Evolutionary conservation across 2,329 filamentous ascomycete species (phyloP).

Genomic region (Monosporascus sp.): DNA sequence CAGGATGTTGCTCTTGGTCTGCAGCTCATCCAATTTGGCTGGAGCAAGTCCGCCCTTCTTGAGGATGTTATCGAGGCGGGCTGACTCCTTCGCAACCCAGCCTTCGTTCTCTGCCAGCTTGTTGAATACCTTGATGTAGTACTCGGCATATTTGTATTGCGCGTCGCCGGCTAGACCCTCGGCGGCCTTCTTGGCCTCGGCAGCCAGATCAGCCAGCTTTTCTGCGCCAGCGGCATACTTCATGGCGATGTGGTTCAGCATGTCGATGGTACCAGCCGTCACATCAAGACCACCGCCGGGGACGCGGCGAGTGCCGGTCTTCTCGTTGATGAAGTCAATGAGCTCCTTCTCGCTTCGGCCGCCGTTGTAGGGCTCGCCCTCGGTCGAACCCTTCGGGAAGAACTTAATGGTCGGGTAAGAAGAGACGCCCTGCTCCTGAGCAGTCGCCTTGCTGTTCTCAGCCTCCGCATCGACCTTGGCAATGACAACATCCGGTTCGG

Average conservation of each 20-base stretch:
- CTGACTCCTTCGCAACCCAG: conserved; percentile 81
- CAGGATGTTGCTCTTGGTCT: conserved; percentile 82
- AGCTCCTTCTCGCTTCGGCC: conserved; percentile 73
- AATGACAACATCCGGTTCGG: conserved; percentile 73
- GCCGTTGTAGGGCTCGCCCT: conserved; percentile 65
- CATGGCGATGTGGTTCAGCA: conserved; percentile 69
- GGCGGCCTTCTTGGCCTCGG: conserved; percentile 68
- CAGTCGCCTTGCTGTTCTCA: conserved; percentile 71
- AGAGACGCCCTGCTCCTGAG: conserved; percentile 68
- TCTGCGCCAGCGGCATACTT: conserved; percentile 61
- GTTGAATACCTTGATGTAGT: conserved; percentile 87
- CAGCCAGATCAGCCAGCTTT: conserved; percentile 56
- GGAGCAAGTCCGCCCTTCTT: conserved; percentile 80
- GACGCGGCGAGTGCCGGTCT: conserved; percentile 80
- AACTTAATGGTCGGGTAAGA: conserved; percentile 98
- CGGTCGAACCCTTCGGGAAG: conserved; percentile 80
- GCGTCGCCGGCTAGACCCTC: conserved; percentile 56
- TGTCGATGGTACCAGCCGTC: conserved; percentile 74
- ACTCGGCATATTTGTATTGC: conserved; percentile 76
- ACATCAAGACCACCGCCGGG: conserved; percentile 74
- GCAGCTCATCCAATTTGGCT: conserved; percentile 84
- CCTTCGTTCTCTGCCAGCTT: conserved; percentile 74
- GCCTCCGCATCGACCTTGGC: conserved; percentile 95
- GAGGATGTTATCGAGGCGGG: conserved; percentile 72
- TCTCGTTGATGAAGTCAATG: conserved; percentile 77